Conservation (phyloP, 129 eudicot genomes). For the Ambrosia artemisiifolia region DNA sequence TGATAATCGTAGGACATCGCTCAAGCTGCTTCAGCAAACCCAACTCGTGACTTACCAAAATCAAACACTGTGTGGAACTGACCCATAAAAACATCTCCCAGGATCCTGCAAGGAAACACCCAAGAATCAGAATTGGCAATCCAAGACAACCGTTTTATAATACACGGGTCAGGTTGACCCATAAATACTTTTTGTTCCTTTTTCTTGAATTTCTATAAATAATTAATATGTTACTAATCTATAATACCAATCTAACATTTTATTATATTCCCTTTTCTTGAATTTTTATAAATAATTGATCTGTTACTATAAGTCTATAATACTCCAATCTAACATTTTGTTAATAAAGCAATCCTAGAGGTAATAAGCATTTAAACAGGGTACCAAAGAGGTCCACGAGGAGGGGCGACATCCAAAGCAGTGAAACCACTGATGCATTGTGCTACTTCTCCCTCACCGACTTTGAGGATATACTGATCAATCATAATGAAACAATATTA, state of each 20-base stretch:
- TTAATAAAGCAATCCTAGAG: background rate
- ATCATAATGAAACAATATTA: conserved; percentile 3
- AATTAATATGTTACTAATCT: too few relatives aligned
- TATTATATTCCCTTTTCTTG: too few relatives aligned
- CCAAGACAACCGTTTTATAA: background rate
- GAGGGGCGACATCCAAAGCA: conserved; percentile 85
- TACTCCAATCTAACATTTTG: background rate
- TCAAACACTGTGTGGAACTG: conserved; percentile 86
- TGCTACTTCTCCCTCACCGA: conserved; percentile 71
- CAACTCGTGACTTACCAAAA: conserved; percentile 65
- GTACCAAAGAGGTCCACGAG: conserved; percentile 99
- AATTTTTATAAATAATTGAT: background rate
- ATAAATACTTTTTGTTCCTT: background rate
- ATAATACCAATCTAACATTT: background rate
- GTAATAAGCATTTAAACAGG: background rate
- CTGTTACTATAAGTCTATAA: background rate
- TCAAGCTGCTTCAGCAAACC: conserved; percentile 98
- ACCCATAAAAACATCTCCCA: conserved; percentile 98
- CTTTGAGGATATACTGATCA: conserved; percentile 75
- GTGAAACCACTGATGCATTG: conserved; percentile 96
- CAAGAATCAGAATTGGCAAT: background rate
- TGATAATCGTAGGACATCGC: background rate
- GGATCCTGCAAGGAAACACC: conserved; percentile 55
- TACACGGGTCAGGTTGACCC: background rate
- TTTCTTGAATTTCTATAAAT: background rate